Base-by-base conservation (phyloP, 2,329 filamentous ascomycete genomes). In the Pseudovirgaria hyperparasitica region DNA sequence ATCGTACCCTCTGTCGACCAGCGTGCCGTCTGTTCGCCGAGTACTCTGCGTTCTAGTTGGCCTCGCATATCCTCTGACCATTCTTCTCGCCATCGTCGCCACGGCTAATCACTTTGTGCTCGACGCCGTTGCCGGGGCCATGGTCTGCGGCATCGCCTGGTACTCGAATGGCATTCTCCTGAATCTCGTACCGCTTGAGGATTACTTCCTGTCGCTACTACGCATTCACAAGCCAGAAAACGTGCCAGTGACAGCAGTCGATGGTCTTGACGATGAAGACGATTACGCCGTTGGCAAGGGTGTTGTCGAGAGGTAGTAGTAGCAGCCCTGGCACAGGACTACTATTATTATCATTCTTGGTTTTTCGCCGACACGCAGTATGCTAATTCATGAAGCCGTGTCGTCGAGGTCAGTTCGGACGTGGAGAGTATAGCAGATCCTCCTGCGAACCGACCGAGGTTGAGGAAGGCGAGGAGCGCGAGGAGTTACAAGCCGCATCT, bases 81-180 rank as follows among this genome's bases (percentile, higher is more conserved):
- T 82, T 34, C 53, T 81, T 5, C 60, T 69, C 6, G 76, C 74
- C 15, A 81, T 82, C 37, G 62, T 81, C 14, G 70, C 76, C 3
- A 81, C 76, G 0, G 76, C 76, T 23, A 82, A 82, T 46, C 76
- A 82, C 50, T 71, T 80, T 46, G 63, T 81, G 25, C 64, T 82
- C 5, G 77, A 82, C 45, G 76, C 77, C 0, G 65, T 80, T 2
- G 77, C 75, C 0, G 77, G 76, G 9, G 70, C 73, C 5, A 42
- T 67, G 17, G 73, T 82, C 3, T 81, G 76, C 39, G 59, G 57
- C 3, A 36, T 79, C 5, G 75, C 73, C 1, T 82, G 76, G 76
- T 52, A 44, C 9, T 59, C 57, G 4, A 70, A 71, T 33, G 33
- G 43, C 0, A 42, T 68, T 3, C 46, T 82, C 29, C 52, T 79